Base-by-base conservation (phyloP, 495 filamentous ascomycete species). In the Penicillium paxilli region DNA sequence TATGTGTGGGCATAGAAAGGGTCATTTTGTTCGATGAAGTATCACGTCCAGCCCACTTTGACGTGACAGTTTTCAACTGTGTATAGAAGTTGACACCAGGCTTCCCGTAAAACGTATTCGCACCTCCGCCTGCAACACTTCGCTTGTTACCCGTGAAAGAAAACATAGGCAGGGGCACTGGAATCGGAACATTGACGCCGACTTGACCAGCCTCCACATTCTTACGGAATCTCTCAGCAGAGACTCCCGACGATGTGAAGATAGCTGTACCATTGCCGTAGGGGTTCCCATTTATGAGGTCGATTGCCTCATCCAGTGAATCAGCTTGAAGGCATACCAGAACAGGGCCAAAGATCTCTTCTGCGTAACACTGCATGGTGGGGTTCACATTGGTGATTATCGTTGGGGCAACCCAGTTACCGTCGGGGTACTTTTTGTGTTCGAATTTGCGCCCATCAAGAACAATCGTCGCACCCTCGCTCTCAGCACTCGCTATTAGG, bases 141-240 rank as follows among this genome's bases (percentile, higher is more conserved):
- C 86, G 89, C 84, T 97, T 97, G 70, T 96, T 97, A 35, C 92
- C 92, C 8, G 92, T 97, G 73, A 97, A 97, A 40, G 83, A 87
- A 72, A 96, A 97, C 88, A 96, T 92, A 58, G 92, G 89, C 28
- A 93, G 77, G 10, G 92, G 92, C 5, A 95, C 91, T 2, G 83
- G 84, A 52, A 92, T 91, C 14, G 89, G 89, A 19, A 91, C 75
- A 53, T 80, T 80, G 59, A 82, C 67, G 20, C 79, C 79, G 1
- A 82, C 57, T 57, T 82, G 79, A 17, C 79, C 79, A 46, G 76
- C 78, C 50, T 80, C 74, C 48, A 82, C 73, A 51, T 85, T 77
- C 61, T 80, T 80, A 65, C 83, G 81, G 75, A 86, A 87, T 20
- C 73, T 68, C 17, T 73, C 71, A 22, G 84, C 84, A 10, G 80